Base-by-base conservation (phyloP, 1,139 yeast genomes). In the Tardiomyces depauwii region DNA sequence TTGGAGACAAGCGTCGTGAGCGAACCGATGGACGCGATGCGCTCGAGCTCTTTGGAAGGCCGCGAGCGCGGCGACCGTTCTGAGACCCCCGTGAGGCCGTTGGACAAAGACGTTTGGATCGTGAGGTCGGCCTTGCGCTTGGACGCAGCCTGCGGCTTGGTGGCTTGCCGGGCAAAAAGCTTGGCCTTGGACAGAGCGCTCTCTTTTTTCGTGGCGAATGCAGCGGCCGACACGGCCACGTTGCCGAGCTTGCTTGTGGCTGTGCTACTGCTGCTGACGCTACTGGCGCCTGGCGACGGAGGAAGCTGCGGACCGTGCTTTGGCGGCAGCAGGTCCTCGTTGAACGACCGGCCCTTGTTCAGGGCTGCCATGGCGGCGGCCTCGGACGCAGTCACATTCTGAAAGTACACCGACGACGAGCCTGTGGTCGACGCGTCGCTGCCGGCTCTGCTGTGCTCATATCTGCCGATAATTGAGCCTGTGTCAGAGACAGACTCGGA, bases 1-100 rank as follows among this genome's bases (percentile, higher is more conserved):
- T 47, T 39, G 23, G 48, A 48, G n/a, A 48, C 44, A 33, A 51
- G 45, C 10, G 62, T 50, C 16, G 54, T 49, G 28, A 59, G 40
- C 4, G 59, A 49, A 40, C 53, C 70, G n/a, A 68, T 61, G 32
- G 69, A 62, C 14, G 72, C 73, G n/a, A 70, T 63, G 39, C 72
- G 60, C 33, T 68, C 73, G 11, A 68, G 62, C 46, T 71, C 75
- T 47, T 66, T 65, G 1, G 73, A 68, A 1, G 73, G 68, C 28
- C 73, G 51, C 1, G 67, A 61, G 41, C 70, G 49, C 0, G 76
- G 75, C 1, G 72, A 68, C 41, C 66, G 47, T 42, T 65, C 68
- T 2, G 63, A 57, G 6, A 65, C 45, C 1, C 66, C 55, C 3
- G 67, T 57, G n/a, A 67, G 49, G 2, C 62, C 56, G 57, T 62